Evolutionary conservation across 345 rosid genomes (phyloP), one percentile per base, ranked within the genome.

Genomic region (Eucalyptus coolabah): DNA sequence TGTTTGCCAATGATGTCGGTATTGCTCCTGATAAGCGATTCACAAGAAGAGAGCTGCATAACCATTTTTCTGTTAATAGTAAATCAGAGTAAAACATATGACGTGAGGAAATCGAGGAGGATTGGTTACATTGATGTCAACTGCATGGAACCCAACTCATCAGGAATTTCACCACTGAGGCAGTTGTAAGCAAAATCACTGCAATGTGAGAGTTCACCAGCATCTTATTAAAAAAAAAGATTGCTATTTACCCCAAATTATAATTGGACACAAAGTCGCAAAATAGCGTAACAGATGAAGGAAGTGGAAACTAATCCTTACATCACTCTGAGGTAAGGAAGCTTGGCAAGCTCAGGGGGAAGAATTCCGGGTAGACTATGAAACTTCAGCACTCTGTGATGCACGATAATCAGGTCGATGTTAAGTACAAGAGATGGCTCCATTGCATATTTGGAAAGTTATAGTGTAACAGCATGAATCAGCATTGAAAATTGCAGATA

Each of bases 341-440:
- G 98, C 91, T 89, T 90, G 9, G 93, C 90, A 42, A 96, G 88
- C 89, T 95, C 93, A 77, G 95, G 93, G 47, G 98, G 97, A 32
- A 96, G 97, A 60, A 89, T 90, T 86, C 99, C 99, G 1, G 96
- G 93, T 89, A 97, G 98, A 88, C 89, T 96, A 69, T 87, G 91
- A 72, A 86, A 88, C 93, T 93, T 93, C 50, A 97, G 91, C 72
- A 19, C 50, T 59, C 97, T 96, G 89, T 86, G 88, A 80, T 86
- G 49, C 50, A 86, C 11, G 26, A 87, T 15, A 83, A 88, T 47
- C 30, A 50, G 44, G 19, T 67, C 8, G 4, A 88, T 82, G 83
- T 67, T 30, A 65, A 21, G 89, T 72, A 10, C 26, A 87, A 18
- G 53, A 63, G 49, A 32, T 85, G 87, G 32, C 51, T 30, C 49